These are phyloP conservation scores for Graphilbum sp. DNA, from an alignment of 2,329 filamentous ascomycete genomes.

Conservation along the genomic window DNA sequence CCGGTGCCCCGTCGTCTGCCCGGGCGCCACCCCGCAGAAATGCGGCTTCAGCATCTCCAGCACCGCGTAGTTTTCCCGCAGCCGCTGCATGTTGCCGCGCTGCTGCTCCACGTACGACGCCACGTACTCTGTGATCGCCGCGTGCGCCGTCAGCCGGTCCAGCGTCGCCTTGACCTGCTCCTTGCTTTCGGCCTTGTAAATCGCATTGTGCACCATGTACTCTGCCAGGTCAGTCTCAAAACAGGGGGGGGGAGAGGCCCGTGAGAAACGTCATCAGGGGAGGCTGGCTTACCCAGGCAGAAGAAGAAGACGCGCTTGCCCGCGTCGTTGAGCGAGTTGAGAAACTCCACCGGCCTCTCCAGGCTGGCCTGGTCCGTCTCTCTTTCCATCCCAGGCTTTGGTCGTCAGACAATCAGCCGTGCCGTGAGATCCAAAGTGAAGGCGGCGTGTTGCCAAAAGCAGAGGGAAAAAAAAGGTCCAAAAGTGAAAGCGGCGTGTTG, in stretches of 20 bases:
- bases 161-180: slow-evolving; percentile 6
- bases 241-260: too few relatives aligned
- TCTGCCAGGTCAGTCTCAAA: too few relatives aligned
- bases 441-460: too few relatives aligned
- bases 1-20: slow-evolving; percentile 2
- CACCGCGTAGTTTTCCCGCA: neutral
- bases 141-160: slow-evolving; percentile 9
- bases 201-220: too few relatives aligned
- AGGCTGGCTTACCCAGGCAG: neutral
- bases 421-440: too few relatives aligned
- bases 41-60: slow-evolving; percentile 3
- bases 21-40: slow-evolving; percentile 1
- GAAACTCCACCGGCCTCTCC: neutral
- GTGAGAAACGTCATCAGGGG: too few relatives aligned
- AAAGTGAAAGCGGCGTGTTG: too few relatives aligned
- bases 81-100: neutral
- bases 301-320: neutral
- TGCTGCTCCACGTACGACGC: neutral
- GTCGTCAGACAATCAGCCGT: too few relatives aligned
- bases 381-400: too few relatives aligned
- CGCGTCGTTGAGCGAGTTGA: neutral
- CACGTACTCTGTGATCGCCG: neutral
- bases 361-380: too few relatives aligned
- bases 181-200: too few relatives aligned
- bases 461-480: too few relatives aligned